Evolutionary conservation across 495 filamentous ascomycete species (phyloP), one percentile per base, ranked within the genome.

Genomic region (Poronia punctata): DNA sequence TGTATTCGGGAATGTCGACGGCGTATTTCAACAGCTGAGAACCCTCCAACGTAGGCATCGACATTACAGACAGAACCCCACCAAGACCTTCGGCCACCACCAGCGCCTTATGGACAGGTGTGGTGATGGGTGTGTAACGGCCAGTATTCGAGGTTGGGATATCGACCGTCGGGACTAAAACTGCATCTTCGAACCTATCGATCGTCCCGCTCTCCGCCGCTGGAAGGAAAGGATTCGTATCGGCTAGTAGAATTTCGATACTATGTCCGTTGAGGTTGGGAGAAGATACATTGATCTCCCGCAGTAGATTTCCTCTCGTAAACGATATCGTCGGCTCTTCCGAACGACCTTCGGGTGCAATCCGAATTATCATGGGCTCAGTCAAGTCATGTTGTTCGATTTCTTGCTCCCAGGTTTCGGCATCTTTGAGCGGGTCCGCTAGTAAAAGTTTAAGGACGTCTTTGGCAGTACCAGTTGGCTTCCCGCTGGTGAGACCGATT

Each of bases 21-120:
- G 65, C 67, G 3, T 59, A 54, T 5, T 48, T 43, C 20, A 71
- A 49, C n/a, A 61, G 55, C 9, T 58, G 50, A n/a, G 43, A 21
- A 43, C 59, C 56, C 33, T 61, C 50, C 12, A 59, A 31, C 3
- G 58, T 35, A 5, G 71, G 59, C 35, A 65, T 54, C 11, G 57
- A 41, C 21, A 68, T 38, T 23, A 74, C 42, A 10, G 54, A 49
- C 14, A 62, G 57, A 3, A 67, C 70, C 11, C 71, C 74, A 7
- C 53, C 17, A 12, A 75, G 48, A 0, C 86, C 89, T 28, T 82
- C 72, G 3, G 78, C 80, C 22, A 93, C 78, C 10, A 96, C 46
- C 17, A 97, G 59, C 7, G 82, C 76, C 57, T 82, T 83, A 50
- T 98, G 92, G 11, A 95, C 86, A 0, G 92, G 89, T 39, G 88